Evolutionary conservation across 305 asterid species (phyloP).

Genomic region (Coffea humblotiana): DNA sequence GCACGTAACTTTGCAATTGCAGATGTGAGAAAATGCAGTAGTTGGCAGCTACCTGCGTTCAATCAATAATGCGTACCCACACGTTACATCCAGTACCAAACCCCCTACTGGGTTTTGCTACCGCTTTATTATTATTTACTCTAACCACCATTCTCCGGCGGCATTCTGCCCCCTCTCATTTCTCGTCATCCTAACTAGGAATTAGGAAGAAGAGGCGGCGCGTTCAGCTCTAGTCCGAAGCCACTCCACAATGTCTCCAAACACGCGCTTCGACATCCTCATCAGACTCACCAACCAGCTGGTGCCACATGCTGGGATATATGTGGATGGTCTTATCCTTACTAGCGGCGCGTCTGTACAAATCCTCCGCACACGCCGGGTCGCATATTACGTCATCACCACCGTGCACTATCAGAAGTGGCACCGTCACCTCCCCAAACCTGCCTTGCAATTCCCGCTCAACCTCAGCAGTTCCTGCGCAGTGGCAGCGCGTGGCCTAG

Average conservation of each 20-base stretch:
- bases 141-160: neutral
- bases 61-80: too few species aligned
- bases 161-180: neutral
- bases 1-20: too few species aligned
- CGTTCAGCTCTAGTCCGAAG: slow-evolving; percentile 55
- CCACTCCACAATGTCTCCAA: slow-evolving; percentile 80
- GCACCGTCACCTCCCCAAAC: slow-evolving; percentile 58
- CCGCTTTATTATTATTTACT: too few species aligned
- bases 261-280: slow-evolving; percentile 82
- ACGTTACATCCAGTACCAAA: too few species aligned
- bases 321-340: slow-evolving; percentile 70
- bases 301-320: slow-evolving; percentile 89
- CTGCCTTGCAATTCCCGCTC: slow-evolving; percentile 68
- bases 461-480: slow-evolving; percentile 78
- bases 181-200: slow-evolving; percentile 18
- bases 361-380: slow-evolving; percentile 70
- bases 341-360: slow-evolving; percentile 61
- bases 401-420: slow-evolving; percentile 81
- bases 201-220: slow-evolving; percentile 13
- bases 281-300: slow-evolving; percentile 77
- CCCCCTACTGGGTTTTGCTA: too few species aligned
- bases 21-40: too few species aligned
- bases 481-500: slow-evolving; percentile 88
- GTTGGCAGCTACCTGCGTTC: too few species aligned
- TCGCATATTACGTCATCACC: slow-evolving; percentile 77